A percentile compares a stretch with the other conserved stretches of the same genome.
Evolutionary conservation across 345 rosid genomes (phyloP).

Genomic region (Ceriops tagal): DNA sequence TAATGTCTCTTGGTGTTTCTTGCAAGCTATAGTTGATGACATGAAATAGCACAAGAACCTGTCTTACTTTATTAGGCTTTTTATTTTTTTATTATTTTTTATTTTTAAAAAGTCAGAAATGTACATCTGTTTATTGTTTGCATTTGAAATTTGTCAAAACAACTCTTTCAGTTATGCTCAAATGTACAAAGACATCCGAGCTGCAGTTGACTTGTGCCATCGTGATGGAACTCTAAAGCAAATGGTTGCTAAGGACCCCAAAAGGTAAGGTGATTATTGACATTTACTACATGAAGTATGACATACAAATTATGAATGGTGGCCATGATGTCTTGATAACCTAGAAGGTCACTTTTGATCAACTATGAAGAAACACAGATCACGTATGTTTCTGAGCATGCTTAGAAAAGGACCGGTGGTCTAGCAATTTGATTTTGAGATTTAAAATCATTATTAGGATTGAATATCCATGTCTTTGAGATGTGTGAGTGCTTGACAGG

Average conservation of each 20-base stretch:
- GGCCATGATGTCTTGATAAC: background rate
- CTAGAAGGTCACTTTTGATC: background rate
- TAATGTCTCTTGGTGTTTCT: no score
- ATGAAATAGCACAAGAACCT: no score
- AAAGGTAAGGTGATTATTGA: conserved; percentile 29
- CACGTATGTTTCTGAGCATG: no score
- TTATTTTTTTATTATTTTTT: background rate
- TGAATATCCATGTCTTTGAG: background rate
- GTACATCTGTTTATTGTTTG: conserved; percentile 1
- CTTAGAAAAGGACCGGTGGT: no score
- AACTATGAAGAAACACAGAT: no score
- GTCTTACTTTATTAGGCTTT: no score
- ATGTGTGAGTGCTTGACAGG: background rate
- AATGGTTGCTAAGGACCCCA: conserved; percentile 92
- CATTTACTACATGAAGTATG: background rate
- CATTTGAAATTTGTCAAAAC: background rate
- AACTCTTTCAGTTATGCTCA: conserved; percentile 53
- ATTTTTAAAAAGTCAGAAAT: background rate
- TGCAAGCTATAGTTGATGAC: no score
- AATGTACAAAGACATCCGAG: conserved; percentile 91
- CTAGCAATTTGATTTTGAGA: no score
- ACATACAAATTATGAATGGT: background rate
- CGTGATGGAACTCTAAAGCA: conserved; percentile 96
- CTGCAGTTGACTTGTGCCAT: conserved; percentile 98
- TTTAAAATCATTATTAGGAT: background rate